Conservation (phyloP, 176 grass and related monocot genomes). For the Aechmea fasciata region DNA sequence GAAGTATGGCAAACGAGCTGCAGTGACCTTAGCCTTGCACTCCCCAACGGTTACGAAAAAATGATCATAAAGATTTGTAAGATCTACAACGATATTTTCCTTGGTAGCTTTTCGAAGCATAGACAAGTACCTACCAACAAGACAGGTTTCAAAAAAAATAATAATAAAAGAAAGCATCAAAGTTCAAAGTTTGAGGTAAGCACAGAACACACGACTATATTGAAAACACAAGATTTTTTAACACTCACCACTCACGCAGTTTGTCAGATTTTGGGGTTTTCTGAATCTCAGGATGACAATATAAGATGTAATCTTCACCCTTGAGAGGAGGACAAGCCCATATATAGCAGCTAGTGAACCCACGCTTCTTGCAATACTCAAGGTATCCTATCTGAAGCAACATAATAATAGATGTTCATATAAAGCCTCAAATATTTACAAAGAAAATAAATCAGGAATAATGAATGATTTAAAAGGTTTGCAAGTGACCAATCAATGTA, state of each 20-base stretch:
- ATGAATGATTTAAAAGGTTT: slow-evolving; percentile 2
- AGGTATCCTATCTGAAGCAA: slow-evolving; percentile 95
- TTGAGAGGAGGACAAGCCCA: slow-evolving; percentile 98
- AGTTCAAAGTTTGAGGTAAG: slow-evolving; percentile 2
- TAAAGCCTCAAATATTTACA: slow-evolving; percentile 3
- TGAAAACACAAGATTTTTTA: background rate
- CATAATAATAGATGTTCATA: slow-evolving; percentile 21
- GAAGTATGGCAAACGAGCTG: slow-evolving; percentile 87
- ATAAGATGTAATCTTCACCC: slow-evolving; percentile 99
- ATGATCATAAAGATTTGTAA: slow-evolving; percentile 94
- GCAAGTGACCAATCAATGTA: slow-evolving; percentile 12
- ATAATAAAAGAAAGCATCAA: slow-evolving; percentile 3
- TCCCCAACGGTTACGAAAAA: slow-evolving; percentile 77
- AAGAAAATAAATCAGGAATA: slow-evolving; percentile 9
- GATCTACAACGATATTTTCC: slow-evolving; percentile 88
- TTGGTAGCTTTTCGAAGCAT: slow-evolving; percentile 90
- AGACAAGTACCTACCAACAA: slow-evolving; percentile 61
- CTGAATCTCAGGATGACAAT: slow-evolving; percentile 99
- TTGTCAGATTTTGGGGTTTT: slow-evolving; percentile 99
- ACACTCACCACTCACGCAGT: slow-evolving; percentile 74
- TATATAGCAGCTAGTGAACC: slow-evolving; percentile 99
- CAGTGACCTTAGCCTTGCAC: slow-evolving; percentile 93
- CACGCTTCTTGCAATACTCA: slow-evolving; percentile 98
- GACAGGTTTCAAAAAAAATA: slow-evolving; percentile 12
- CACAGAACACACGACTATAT: background rate